These are phyloP conservation scores for Halophytophthora batemanensis DNA, from an alignment of 352 stramenopile species.

Conservation along the genomic window DNA sequence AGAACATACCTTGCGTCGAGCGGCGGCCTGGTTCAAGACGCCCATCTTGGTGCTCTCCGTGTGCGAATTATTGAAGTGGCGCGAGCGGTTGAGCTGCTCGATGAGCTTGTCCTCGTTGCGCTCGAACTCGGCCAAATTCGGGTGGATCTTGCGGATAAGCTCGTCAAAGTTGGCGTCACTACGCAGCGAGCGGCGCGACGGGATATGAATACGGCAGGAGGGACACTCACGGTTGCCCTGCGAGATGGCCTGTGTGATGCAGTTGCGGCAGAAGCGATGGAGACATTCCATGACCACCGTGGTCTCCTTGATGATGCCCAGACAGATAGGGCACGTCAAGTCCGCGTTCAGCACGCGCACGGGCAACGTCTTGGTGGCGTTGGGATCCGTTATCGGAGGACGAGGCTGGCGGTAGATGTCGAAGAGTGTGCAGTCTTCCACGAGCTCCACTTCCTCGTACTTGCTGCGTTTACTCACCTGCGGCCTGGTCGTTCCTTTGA, in stretches of 20 bases:
- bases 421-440: slow-evolving; percentile 88
- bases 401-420: slow-evolving; percentile 87
- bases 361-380: slow-evolving; percentile 54
- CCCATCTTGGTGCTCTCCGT: slow-evolving; percentile 74
- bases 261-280: slow-evolving; percentile 89
- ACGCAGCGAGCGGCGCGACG: slow-evolving; percentile 79
- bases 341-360: slow-evolving; percentile 76
- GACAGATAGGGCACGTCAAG: slow-evolving; percentile 86
- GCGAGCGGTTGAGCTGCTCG: slow-evolving; percentile 66
- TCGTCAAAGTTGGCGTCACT: slow-evolving; percentile 84
- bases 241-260: slow-evolving; percentile 86
- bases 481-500: slow-evolving; percentile 33
- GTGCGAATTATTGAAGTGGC: slow-evolving; percentile 82
- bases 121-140: slow-evolving; percentile 78
- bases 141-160: slow-evolving; percentile 85
- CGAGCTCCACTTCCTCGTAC: slow-evolving; percentile 84
- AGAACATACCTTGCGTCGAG: slow-evolving; percentile 46
- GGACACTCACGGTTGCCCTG: slow-evolving; percentile 87
- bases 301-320: slow-evolving; percentile 83
- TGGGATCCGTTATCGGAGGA: slow-evolving; percentile 49
- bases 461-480: slow-evolving; percentile 65
- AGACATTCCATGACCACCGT: slow-evolving; percentile 90
- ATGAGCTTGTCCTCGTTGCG: slow-evolving; percentile 80
- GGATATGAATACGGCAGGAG: slow-evolving; percentile 88
- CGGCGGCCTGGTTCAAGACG: slow-evolving; percentile 60